Conservation (phyloP, 768 basidiomycete species). For the Amyloporia xantha region DNA sequence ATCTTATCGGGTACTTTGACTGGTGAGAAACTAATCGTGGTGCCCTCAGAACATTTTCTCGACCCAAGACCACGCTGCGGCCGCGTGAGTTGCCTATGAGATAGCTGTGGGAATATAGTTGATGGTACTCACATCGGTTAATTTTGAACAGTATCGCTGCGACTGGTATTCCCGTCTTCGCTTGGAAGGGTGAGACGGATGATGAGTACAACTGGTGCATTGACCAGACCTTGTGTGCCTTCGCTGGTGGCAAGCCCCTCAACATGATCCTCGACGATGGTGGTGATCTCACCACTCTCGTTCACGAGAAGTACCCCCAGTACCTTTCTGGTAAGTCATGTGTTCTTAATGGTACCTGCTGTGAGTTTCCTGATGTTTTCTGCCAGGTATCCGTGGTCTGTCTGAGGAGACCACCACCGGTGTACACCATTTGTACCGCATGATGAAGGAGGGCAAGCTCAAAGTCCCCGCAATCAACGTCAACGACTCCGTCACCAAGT, state of each 20-base stretch:
- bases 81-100: slow-evolving; percentile 56
- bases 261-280: slow-evolving; percentile 99
- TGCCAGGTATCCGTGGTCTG: slow-evolving; percentile 74
- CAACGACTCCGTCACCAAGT: slow-evolving; percentile 99
- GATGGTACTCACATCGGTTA: background rate
- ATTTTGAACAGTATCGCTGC: slow-evolving; percentile 71
- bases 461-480: slow-evolving; percentile 99
- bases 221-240: slow-evolving; percentile 89
- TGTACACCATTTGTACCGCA: slow-evolving; percentile 98
- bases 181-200: slow-evolving; percentile 99
- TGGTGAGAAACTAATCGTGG: background rate
- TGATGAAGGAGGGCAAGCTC: slow-evolving; percentile 91
- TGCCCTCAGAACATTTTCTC: slow-evolving; percentile 89
- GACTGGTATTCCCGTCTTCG: slow-evolving; percentile 96
- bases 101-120: background rate
- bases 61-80: slow-evolving; percentile 98
- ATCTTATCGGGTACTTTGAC: background rate
- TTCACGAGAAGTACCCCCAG: slow-evolving; percentile 96
- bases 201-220: slow-evolving; percentile 99
- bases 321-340: slow-evolving; percentile 44
- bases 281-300: slow-evolving; percentile 90
- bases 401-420: slow-evolving; percentile 99
- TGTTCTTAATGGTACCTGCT: slow-evolving; percentile 47
- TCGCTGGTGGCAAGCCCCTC: slow-evolving; percentile 73
- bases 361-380: slow-evolving; percentile 1